phyloP scores from a whole-genome alignment of 192 early-diverging fungal genomes.

The Phycomyces blakesleeanus region DNA sequence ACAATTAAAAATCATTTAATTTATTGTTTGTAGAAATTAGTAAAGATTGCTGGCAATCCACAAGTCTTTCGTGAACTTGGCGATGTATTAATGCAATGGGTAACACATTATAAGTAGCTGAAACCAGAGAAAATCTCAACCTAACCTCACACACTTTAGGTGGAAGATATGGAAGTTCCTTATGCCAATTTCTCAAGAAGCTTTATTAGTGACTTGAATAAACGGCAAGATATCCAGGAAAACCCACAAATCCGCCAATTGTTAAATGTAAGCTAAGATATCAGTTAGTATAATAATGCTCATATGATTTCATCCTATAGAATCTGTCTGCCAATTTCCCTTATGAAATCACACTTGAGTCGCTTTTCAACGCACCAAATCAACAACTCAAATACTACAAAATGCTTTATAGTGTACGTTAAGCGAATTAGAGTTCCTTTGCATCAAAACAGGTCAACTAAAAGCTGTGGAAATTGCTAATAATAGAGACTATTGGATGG shows the following conservation, averaged over 20 bases:
- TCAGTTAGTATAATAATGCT: neutral
- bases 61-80: constrained; percentile 32
- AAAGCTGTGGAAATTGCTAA: constrained; percentile 2
- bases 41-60: constrained; percentile 31
- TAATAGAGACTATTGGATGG: constrained; percentile 48
- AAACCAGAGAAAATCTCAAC: neutral
- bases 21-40: constrained; percentile 29
- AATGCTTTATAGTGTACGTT: constrained; percentile 47
- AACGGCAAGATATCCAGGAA: constrained; percentile 44
- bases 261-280: constrained; percentile 36
- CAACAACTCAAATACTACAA: constrained; percentile 55
- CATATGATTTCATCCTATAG: constrained; percentile 28
- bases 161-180: constrained; percentile 52
- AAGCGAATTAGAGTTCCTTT: neutral
- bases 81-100: constrained; percentile 42
- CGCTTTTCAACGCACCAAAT: constrained; percentile 48
- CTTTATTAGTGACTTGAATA: constrained; percentile 46
- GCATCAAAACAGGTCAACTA: neutral
- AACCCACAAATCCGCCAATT: constrained; percentile 41
- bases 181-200: constrained; percentile 53
- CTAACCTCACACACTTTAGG: constrained; percentile 13
- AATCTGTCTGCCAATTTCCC: constrained; percentile 39
- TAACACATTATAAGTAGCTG: constrained; percentile 9
- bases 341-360: constrained; percentile 46
- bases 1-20: neutral